Base-by-base conservation (phyloP, 2,329 filamentous ascomycete species). In the Aspergillus sp. region DNA sequence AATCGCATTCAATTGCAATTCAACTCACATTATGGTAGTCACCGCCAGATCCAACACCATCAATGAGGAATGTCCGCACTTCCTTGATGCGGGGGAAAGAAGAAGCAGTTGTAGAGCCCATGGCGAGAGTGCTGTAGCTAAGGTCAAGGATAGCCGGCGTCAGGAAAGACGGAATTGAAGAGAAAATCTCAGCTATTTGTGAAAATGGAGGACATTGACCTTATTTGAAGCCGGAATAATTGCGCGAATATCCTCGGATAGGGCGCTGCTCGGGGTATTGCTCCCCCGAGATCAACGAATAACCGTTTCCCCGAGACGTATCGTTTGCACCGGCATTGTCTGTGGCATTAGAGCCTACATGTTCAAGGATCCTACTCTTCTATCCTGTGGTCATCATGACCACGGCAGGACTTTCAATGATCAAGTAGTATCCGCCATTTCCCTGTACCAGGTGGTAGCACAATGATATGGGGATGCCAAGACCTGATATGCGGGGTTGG, bases 21-120 rank as follows among this genome's bases (percentile, higher is more conserved):
- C 3, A 22, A 55, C 88, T 79, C 61, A 95, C 90, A 77, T 96
- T 95, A 77, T 96, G 90, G 68, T 96, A 96, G 48, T 74, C 72
- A 47, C 72, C 72, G 38, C 72, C 72, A 19, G 71, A 73, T 39
- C 72, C 72, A 4, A 74, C 71, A 32, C 72, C 72, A 46, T 72
- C 66, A 41, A 74, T 70, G 45, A 74, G 54, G 58, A 72, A 74
- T 17, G 72, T 73, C 46, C 70, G 70, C 44, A 74, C 62, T 48
- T 67, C 62, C 53, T 72, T 74, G 50, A 74, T 74, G 50, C 60
- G 64, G 50, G 72, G 72, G 49, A 74, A 74, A 32, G 60, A 52
- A 7, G 51, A 49, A 47, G 47, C 52, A 7, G 50, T 48, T 47
- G 48, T 53, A 41, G 61, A 61, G 49, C 57, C 55, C 66, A 68